Conservation (phyloP, 192 early-diverging fungal genomes). For the Coemansia sp. region DNA sequence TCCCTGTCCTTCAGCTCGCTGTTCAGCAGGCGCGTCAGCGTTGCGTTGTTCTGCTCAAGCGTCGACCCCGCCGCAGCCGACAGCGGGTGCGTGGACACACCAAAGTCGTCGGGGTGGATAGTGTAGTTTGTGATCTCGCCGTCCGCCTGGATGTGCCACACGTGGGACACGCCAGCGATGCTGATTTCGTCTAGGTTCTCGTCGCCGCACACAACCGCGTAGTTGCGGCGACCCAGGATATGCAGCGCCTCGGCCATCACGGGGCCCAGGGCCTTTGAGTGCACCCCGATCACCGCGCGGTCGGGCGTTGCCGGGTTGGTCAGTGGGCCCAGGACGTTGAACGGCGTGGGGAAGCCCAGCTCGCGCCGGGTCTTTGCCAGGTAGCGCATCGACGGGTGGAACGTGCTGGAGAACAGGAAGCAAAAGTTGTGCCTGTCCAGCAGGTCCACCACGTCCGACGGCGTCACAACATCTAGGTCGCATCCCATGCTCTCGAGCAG, state of each 20-base stretch:
- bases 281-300: constrained; percentile 89
- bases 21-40: constrained; percentile 65
- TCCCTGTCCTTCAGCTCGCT: constrained; percentile 57
- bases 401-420: constrained; percentile 89
- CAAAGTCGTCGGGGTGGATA: constrained; percentile 84
- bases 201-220: constrained; percentile 88
- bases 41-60: constrained; percentile 70
- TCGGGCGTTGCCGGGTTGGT: constrained; percentile 81
- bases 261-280: constrained; percentile 68
- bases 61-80: constrained; percentile 63
- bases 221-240: constrained; percentile 72
- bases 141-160: constrained; percentile 73
- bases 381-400: constrained; percentile 86
- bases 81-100: constrained; percentile 73
- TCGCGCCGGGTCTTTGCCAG: constrained; percentile 73
- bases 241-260: constrained; percentile 81
- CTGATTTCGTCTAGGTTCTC: constrained; percentile 92
- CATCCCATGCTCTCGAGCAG: constrained; percentile 84
- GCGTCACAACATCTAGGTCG: constrained; percentile 60
- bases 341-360: constrained; percentile 88
- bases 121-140: constrained; percentile 61
- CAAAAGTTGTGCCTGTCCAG: constrained; percentile 70
- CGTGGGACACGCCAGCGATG: constrained; percentile 81
- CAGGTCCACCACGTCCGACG: constrained; percentile 63
- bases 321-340: constrained; percentile 92